Base-by-base conservation (phyloP, 129 eudicot genomes). In the Ambrosia artemisiifolia region DNA sequence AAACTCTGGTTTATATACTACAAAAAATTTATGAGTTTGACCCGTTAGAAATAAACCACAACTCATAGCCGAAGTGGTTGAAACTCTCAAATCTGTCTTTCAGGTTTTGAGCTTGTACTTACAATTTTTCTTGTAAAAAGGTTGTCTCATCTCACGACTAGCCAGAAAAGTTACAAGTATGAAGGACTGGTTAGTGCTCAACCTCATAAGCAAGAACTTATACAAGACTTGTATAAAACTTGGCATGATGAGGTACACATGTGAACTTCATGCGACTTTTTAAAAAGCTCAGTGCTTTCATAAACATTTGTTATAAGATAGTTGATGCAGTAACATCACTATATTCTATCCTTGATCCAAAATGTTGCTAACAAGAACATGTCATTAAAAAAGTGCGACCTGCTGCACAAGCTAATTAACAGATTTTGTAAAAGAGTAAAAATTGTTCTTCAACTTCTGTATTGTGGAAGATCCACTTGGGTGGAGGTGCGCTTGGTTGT, bases 111-210 rank as follows among this genome's bases (percentile, higher is more conserved):
- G 44, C 48, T 38, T 73, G 14, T 50, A 34, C 47, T 30, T 12
- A 44, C 20, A 16, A n/a, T 2, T 18, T 7, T 59, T 28, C 43
- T 7, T 38, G 43, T 14, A 28, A 8, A 43, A 80, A 92, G 97
- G 97, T 88, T 66, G 96, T 86, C 67, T 96, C 97, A 6, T 88
- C 97, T 13, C 94, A 86, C 81, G 96, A 92, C 78, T 91, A 91
- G 96, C 96, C 92, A 6, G 92, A 92, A 70, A 24, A 24, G 86
- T 88, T 42, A 92, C 96, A 13, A 92, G 75, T 92, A 88, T 69
- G 89, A 89, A 1, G 97, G 94, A 17, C 48, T 88, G 67, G 96
- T 92, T 18, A 86, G 89, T 75, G 97, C 97, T 36, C 97, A 92
- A 69, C 84, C 96, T 60, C 97, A 85, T 64, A 78, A 94, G 76